These are phyloP conservation scores for Isoetes engelmannii DNA, from an alignment of 83 land plant genomes.

Conservation along the genomic window DNA sequence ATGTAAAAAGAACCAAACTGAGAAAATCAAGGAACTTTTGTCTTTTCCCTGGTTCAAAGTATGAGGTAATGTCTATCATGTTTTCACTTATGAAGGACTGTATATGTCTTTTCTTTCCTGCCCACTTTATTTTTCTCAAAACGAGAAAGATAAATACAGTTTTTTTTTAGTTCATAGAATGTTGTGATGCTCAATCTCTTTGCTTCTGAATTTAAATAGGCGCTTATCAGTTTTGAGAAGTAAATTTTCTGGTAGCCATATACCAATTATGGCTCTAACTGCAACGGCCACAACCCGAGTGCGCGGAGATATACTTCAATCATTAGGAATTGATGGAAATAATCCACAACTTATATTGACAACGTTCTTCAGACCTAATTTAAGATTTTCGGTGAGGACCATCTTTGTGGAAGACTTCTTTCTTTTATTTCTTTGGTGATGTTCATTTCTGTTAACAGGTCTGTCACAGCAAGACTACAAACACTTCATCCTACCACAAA, in stretches of 20 bases:
- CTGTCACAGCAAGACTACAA: slow-evolving; percentile 61
- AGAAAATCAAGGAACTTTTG: no score
- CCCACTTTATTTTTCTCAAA: no score
- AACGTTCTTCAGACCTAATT: slow-evolving; percentile 74
- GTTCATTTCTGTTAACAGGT: slow-evolving; percentile 39
- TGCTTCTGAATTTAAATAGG: slow-evolving; percentile 26
- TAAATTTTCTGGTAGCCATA: slow-evolving; percentile 47
- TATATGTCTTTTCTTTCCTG: no score
- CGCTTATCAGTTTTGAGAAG: slow-evolving; percentile 59
- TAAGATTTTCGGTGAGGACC: slow-evolving; percentile 61
- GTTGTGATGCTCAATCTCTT: no score
- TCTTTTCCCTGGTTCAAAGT: no score
- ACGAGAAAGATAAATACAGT: no score
- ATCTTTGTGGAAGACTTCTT: not conserved
- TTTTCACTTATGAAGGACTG: no score
- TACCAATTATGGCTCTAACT: slow-evolving; percentile 86
- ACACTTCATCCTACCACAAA: slow-evolving; percentile 39
- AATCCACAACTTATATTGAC: slow-evolving; percentile 58
- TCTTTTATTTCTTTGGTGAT: not conserved
- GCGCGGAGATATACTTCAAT: slow-evolving; percentile 62
- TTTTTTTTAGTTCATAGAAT: no score
- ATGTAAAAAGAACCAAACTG: no score
- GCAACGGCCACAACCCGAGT: slow-evolving; percentile 83
- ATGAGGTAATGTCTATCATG: no score
- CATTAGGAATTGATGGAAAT: slow-evolving; percentile 44